phyloP scores from a whole-genome alignment of 2,329 filamentous ascomycete species.

The Pseudocercospora ulei region DNA sequence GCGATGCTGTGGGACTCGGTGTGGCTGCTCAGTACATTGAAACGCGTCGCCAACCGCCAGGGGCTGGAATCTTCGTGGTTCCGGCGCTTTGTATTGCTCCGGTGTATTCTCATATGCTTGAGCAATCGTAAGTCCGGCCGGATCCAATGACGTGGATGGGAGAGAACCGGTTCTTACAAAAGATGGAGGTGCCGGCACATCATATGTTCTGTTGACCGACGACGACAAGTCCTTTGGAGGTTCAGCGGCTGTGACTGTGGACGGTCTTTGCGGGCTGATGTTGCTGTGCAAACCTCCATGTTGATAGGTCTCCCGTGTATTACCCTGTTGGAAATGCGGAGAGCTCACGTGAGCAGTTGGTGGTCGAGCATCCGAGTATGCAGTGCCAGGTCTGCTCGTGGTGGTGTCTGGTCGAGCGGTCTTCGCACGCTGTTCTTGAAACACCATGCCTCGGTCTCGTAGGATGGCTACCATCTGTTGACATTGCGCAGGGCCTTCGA shows the following conservation, averaged over 20 bases:
- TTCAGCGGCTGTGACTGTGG: slow-evolving; percentile 2
- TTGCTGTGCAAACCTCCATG: no score
- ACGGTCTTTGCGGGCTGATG: no score
- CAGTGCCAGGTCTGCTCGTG: slow-evolving; percentile 6
- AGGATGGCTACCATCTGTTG: slow-evolving; percentile 24
- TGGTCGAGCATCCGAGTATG: slow-evolving; percentile 11
- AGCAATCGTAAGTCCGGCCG: slow-evolving; percentile 1
- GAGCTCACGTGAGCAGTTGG: slow-evolving; percentile 12
- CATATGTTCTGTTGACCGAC: not conserved
- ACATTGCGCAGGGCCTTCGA: slow-evolving; percentile 25
- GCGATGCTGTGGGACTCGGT: not conserved
- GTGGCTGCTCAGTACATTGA: not conserved
- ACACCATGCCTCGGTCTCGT: slow-evolving; percentile 26
- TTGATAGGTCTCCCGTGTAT: not conserved
- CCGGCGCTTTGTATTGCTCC: not conserved
- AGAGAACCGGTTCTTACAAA: not conserved
- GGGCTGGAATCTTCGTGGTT: not conserved
- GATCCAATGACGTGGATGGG: not conserved
- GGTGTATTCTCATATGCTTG: not conserved
- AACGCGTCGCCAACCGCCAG: no score
- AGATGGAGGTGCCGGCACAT: not conserved
- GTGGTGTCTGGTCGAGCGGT: slow-evolving; percentile 20
- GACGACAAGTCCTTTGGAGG: no score
- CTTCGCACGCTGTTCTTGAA: slow-evolving; percentile 24
- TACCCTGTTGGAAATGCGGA: slow-evolving; percentile 1